A percentile compares a stretch with the other conserved stretches of the same genome.
Evolutionary conservation across 2,329 filamentous ascomycete genomes (phyloP).

Genomic region (Aspergillus sp.): DNA sequence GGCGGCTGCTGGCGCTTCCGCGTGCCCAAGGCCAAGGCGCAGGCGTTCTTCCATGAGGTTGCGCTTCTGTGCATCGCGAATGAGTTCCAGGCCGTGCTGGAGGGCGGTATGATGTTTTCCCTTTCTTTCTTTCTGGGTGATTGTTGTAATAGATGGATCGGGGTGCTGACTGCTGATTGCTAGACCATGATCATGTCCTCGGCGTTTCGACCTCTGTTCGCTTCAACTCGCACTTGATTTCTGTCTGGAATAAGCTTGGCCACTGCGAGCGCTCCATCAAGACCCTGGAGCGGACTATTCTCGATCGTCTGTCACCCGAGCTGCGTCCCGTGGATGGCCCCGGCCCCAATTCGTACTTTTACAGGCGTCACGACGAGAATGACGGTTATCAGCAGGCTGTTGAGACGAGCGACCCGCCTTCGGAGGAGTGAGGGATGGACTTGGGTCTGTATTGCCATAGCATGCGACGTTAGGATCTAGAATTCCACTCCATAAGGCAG

Average conservation of each 20-base stretch:
- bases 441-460: too few relatives aligned
- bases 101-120: constrained; percentile 53
- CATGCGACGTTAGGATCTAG: too few relatives aligned
- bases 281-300: constrained; percentile 60
- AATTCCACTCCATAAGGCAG: too few relatives aligned
- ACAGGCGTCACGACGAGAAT: constrained; percentile 86
- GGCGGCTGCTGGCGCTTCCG: constrained; percentile 92
- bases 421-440: too few relatives aligned
- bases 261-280: constrained; percentile 71
- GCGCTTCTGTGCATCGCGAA: constrained; percentile 27
- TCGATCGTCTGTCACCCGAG: constrained; percentile 64
- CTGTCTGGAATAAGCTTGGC: constrained; percentile 86
- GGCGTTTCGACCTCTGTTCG: constrained; percentile 79
- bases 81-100: constrained; percentile 55
- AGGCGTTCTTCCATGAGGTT: constrained; percentile 38
- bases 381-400: constrained; percentile 58
- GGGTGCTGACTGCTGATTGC: too few relatives aligned
- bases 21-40: constrained; percentile 62
- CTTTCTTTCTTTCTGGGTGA: neutral
- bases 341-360: constrained; percentile 45
- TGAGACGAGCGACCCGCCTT: too few relatives aligned
- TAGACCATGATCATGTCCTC: constrained; percentile 70
- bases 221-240: constrained; percentile 80
- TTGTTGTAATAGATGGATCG: constrained; percentile 2
- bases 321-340: constrained; percentile 54